Evolutionary conservation across 2,329 filamentous ascomycete species (phyloP), one percentile per base, ranked within the genome.

Genomic region (Epicoccum nigrum): DNA sequence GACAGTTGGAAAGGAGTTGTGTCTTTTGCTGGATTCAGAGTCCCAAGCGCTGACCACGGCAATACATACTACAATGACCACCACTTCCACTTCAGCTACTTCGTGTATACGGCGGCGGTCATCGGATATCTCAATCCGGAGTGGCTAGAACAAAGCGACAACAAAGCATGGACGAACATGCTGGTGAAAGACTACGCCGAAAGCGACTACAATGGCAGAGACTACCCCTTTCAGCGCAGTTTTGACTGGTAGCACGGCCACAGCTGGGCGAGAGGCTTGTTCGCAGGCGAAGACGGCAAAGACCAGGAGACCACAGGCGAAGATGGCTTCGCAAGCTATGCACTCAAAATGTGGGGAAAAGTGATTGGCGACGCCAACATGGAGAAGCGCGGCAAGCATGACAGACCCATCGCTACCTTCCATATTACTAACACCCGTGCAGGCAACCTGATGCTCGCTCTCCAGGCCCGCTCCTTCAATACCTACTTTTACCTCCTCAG

Each of bases 241-340:
- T 97, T 97, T 67, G 94, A 97, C 74, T 97, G 91, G 90, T 97
- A 87, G 72, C 86, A 95, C 66, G 94, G 93, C 2, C 94, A 97
- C 79, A 92, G 88, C 51, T 97, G 93, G 91, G 93, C 93, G 2
- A 91, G 90, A 47, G 89, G 89, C 1, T 75, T 93, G 4, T 89
- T 85, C 63, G 83, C 88, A 55, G 80, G 83, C 30, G 78, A 77
- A 47, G 88, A 93, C 69, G 89, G 90, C 54, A 92, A 92, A 75
- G 85, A 93, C 70, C 83, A 92, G 75, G 94, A 97, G 72, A 94
- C 90, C 23, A 90, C 88, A 37, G 93, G 90, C 0, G 93, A 97
- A 74, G 94, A 97, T 72, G 85, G 86, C 57, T 92, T 97, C 85
- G 87, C 89, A 53, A 84, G 86, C 6, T 96, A 94, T 72, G 90